Base-by-base conservation (phyloP, 129 eudicot genomes). In the Calendula officinalis region DNA sequence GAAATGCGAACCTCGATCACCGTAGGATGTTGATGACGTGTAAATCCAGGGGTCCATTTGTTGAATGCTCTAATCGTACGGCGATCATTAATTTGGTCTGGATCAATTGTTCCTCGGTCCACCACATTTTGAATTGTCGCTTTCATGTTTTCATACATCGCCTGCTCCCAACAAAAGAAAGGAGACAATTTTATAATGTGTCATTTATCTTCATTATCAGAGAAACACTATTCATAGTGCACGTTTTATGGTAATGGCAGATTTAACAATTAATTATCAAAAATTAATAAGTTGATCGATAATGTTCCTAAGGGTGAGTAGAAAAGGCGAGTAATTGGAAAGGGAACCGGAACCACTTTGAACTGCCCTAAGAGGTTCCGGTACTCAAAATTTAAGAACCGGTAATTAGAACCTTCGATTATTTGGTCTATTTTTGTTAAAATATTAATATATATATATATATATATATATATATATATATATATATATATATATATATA, bases 21-120 rank as follows among this genome's bases (percentile, higher is more conserved):
- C n/a, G 98, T 22, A 12, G 90, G 98, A 76, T 91, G 96, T 30
- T 80, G 60, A 16, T 78, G 84, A 10, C 79, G 79, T 14, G 87
- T 73, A 62, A 91, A 91, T 8, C 40, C 81, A 35, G 61, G 30
- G 46, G 77, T 64, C 90, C 96, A 85, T 75, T 87, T 86, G 60
- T 50, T 64, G 64, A 91, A 80, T 49, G 64, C 55, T 42, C 74
- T 40, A 13, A 62, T 54, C 30, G 66, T 58, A 41, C 68, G 62
- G 7, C 69, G 72, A 8, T 45, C 59, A 30, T 4, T 48, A 3
- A 80, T 51, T 32, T 82, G 62, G 5, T 80, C 81, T 0, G 14
- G 48, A 40, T 52, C 14, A 5, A 82, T 54, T 3, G 5, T 51
- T 9, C 96, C 94, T 47, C 55, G 72, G 47, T 82, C 94, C 13